A percentile compares a stretch with the other conserved stretches of the same genome.
Evolutionary conservation across 1,284 basidiomycete species (phyloP).

Genomic region (Tetrapyrgos nigripes): DNA sequence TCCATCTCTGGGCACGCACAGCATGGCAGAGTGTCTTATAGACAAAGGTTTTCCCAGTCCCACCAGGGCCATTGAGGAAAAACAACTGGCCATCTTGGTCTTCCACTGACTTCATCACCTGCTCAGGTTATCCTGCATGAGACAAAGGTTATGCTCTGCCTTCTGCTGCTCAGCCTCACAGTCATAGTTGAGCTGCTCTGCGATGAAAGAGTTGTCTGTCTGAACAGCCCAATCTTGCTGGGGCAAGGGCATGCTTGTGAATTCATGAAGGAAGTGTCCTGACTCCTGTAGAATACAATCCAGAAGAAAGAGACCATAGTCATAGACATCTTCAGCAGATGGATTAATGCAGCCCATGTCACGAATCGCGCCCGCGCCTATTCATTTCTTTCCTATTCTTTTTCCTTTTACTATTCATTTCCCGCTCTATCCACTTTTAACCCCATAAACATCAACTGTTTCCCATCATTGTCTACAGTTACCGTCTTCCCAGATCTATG

Average conservation of each 20-base stretch:
- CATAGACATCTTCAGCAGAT: conserved; percentile 34
- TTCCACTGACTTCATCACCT: conserved; percentile 37
- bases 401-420: no score
- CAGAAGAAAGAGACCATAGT: conserved; percentile 43
- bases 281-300: conserved; percentile 26
- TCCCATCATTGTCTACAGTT: no score
- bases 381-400: no score
- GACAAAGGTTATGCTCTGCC: conserved; percentile 20
- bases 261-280: conserved; percentile 25
- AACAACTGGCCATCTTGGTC: conserved; percentile 33
- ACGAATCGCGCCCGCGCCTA: no score
- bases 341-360: conserved; percentile 30
- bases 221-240: conserved; percentile 31
- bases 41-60: no score
- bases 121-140: conserved; percentile 39
- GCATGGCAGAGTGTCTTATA: conserved; percentile 44
- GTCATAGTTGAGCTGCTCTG: no score
- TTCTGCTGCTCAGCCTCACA: conserved; percentile 28
- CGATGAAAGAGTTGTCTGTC: conserved; percentile 35
- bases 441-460: no score
- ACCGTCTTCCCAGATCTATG: no score
- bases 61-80: conserved; percentile 53
- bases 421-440: no score
- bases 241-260: conserved; percentile 29
- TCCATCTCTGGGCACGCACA: conserved; percentile 30